Conservation (phyloP, 306 rosid species). For the Crotalaria pallida region DNA sequence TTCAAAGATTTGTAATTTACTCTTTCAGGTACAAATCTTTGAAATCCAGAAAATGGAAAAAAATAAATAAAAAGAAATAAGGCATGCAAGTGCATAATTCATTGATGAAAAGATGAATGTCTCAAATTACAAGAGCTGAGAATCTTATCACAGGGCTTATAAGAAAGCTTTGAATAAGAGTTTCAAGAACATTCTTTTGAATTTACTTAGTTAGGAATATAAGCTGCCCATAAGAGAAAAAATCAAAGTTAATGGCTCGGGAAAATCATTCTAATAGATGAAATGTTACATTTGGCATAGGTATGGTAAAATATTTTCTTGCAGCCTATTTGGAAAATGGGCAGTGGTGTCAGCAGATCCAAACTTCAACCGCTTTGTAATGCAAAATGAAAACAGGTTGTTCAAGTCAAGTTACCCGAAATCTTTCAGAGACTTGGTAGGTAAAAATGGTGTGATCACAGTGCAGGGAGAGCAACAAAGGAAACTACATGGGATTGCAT, state of each 20-base stretch:
- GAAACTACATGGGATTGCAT: slow-evolving; percentile 79
- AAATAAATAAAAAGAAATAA: background rate
- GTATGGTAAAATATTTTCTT: slow-evolving; percentile 83
- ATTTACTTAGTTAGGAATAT: background rate
- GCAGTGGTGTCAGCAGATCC: slow-evolving; percentile 92
- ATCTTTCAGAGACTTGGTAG: slow-evolving; percentile 90
- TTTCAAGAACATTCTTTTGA: background rate
- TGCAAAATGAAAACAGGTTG: slow-evolving; percentile 84
- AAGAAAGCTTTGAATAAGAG: background rate
- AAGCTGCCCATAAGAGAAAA: background rate
- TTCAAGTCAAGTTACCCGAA: slow-evolving; percentile 83
- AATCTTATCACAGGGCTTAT: background rate
- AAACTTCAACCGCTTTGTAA: slow-evolving; percentile 67
- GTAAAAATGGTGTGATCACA: slow-evolving; percentile 86
- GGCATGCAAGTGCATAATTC: background rate
- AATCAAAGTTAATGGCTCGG: background rate
- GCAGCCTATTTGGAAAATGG: slow-evolving; percentile 80
- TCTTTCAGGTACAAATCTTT: no score
- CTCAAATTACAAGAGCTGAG: no score
- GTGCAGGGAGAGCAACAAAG: slow-evolving; percentile 91
- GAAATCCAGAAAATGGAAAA: no score
- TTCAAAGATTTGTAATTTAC: no score
- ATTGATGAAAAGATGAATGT: background rate
- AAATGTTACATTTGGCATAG: slow-evolving; percentile 33
- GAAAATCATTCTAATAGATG: slow-evolving; percentile 10